Conservation (phyloP, 2,329 filamentous ascomycete species). For the Fusarium bactridioides region DNA sequence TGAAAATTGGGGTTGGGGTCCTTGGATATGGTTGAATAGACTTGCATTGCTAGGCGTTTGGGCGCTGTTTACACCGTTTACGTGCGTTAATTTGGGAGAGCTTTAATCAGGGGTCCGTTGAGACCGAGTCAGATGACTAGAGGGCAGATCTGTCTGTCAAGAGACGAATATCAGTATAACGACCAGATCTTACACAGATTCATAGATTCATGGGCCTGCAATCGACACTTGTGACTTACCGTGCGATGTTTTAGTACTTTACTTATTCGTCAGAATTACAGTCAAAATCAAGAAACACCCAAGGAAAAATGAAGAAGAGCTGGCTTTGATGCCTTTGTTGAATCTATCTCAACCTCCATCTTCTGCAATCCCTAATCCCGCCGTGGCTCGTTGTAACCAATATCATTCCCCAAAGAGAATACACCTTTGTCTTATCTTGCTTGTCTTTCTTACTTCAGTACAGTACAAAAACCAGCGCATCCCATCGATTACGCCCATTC, state of each 20-base stretch:
- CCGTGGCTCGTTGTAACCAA: conserved; percentile 9
- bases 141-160: not conserved
- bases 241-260: not conserved
- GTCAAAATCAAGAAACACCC: not conserved
- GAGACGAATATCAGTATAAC: not conserved
- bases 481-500: conserved; percentile 23
- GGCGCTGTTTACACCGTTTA: conserved; percentile 26
- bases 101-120: not conserved
- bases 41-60: conserved; percentile 48
- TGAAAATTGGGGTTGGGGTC: conserved; percentile 14
- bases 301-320: not conserved
- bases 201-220: not conserved
- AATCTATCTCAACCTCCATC: conserved; percentile 7
- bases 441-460: not conserved
- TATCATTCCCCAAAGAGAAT: conserved; percentile 9
- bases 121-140: not conserved
- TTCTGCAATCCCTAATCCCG: not conserved
- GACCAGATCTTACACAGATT: not conserved
- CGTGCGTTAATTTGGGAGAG: conserved; percentile 2
- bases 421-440: conserved; percentile 11
- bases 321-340: conserved; percentile 2
- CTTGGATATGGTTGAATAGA: conserved; percentile 37
- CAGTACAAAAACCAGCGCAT: conserved; percentile 10
- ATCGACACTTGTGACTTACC: not conserved
- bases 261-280: not conserved